Evolutionary conservation across 2,329 filamentous ascomycete species (phyloP).

Genomic region (Aspergillus piperis): DNA sequence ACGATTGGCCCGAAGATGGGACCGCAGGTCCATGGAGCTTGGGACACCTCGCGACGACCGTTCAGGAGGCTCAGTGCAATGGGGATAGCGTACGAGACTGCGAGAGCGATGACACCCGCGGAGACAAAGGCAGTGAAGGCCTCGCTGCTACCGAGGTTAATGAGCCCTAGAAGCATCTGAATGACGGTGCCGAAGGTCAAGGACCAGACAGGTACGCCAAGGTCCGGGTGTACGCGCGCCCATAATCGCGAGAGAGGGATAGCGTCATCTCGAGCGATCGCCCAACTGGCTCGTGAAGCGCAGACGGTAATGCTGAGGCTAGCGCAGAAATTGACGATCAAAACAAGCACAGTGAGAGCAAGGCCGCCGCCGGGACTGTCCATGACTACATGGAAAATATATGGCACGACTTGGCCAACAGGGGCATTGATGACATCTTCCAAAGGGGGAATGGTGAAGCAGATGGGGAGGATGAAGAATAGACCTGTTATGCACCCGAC

Average conservation of each 20-base stretch:
- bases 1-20: constrained; percentile 45
- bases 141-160: constrained; percentile 51
- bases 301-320: constrained; percentile 56
- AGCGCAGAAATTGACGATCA: constrained; percentile 56
- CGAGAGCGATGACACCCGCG: constrained; percentile 59
- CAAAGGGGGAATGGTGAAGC: constrained; percentile 52
- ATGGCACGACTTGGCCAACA: constrained; percentile 52
- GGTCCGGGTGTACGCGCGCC: constrained; percentile 35
- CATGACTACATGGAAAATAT: constrained; percentile 54
- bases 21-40: constrained; percentile 53
- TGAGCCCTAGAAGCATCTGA: constrained; percentile 53
- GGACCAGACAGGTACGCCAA: constrained; percentile 46
- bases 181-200: constrained; percentile 48
- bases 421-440: constrained; percentile 49
- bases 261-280: constrained; percentile 49
- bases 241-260: constrained; percentile 45
- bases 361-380: constrained; percentile 51
- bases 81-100: constrained; percentile 59
- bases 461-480: constrained; percentile 59
- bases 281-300: constrained; percentile 51
- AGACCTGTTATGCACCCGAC: constrained; percentile 57
- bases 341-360: constrained; percentile 52
- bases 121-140: constrained; percentile 55
- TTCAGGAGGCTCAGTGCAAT: constrained; percentile 55
- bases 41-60: constrained; percentile 49